Evolutionary conservation across 139 green algal genomes (phyloP).

Genomic region (Chlamydomonas urium): DNA sequence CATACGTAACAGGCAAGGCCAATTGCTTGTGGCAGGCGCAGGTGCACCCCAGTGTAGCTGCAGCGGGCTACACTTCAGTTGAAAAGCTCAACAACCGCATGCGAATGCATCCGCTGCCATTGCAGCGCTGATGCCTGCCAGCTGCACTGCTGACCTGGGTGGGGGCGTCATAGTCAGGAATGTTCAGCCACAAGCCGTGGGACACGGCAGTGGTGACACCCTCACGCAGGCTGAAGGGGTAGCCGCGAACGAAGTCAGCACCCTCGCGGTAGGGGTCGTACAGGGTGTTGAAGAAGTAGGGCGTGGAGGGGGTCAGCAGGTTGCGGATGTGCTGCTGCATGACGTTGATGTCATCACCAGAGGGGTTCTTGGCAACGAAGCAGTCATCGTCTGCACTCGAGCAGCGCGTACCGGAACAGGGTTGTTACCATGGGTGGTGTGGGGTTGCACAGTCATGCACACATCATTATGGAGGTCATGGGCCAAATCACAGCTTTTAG

Average conservation of each 20-base stretch:
- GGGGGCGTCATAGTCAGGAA: conserved; percentile 96
- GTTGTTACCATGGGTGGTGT: too few relatives aligned
- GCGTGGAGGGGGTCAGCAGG: conserved; percentile 85
- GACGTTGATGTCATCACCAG: conserved; percentile 86
- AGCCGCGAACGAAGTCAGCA: conserved; percentile 68
- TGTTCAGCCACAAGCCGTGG: conserved; percentile 96
- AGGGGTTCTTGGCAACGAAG: conserved; percentile 81
- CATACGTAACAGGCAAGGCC: neutral
- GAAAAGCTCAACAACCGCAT: too few relatives aligned
- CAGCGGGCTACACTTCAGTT: too few relatives aligned
- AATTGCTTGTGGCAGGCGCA: too few relatives aligned
- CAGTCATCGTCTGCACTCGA: conserved; percentile 83
- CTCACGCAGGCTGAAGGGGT: conserved; percentile 86
- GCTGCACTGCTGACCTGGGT: conserved; percentile 48
- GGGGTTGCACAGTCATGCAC: too few relatives aligned
- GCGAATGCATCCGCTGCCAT: neutral
- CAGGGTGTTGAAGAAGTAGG: conserved; percentile 98
- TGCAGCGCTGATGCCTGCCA: neutral
- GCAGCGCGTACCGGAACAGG: too few relatives aligned
- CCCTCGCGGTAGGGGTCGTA: conserved; percentile 86
- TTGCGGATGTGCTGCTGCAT: conserved; percentile 95
- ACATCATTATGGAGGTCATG: too few relatives aligned
- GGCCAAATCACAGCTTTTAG: too few relatives aligned
- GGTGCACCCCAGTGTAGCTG: too few relatives aligned
- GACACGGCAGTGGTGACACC: conserved; percentile 86